Base-by-base conservation (phyloP, 2,329 filamentous ascomycete genomes). In the Aspergillus puulaauensis region DNA sequence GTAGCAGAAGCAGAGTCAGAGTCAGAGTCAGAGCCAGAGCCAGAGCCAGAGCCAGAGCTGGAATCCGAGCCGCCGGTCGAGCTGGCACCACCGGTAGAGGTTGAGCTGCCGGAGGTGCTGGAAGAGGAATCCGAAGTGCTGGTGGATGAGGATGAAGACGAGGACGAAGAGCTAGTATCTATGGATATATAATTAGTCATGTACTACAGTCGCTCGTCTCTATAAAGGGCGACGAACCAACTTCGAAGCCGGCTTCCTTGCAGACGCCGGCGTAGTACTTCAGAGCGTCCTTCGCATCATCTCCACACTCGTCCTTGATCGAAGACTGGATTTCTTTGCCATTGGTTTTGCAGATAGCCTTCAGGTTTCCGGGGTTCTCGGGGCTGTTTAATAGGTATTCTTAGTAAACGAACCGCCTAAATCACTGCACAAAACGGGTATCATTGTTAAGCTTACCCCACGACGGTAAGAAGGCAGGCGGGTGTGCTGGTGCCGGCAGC, bases 401-500 rank as follows among this genome's bases (percentile, higher is more conserved):
- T 73, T 56, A 74, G 66, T 52, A 60, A 33, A 51, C 6, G 37
- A 14, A 47, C 19, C 61, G 41, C 45, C 40, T 50, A 24, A 39
- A 41, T 41, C n/a, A 11, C n/a, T 31, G 27, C 27, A 11, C 27
- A 31, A 31, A 43, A 50, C 24, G 14, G n/a, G 7, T 11, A 27
- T 43, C 6, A 24, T 48, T 33, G 12, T 41, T 12, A 27, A 44
- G 57, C 77, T 61, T 76, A 82, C 80, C 80, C 80, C 63, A 83
- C 74, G 39, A 78, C 80, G 43, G 72, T 73, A 45, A 83, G 72
- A 46, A 84, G 72, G 68, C 82, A 84, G 54, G 78, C 79, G 27
- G 80, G 80, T 46, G 81, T 77, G 52, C 74, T 65, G n/a, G 81
- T 76, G 53, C 74, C 66, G n/a, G 75, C 72, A 56, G 74, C 71